Percentiles rank a stretch among this genome's conserved stretches.
Conservation (phyloP, 192 early-diverging fungal species). For the Entomortierella lignicola region DNA sequence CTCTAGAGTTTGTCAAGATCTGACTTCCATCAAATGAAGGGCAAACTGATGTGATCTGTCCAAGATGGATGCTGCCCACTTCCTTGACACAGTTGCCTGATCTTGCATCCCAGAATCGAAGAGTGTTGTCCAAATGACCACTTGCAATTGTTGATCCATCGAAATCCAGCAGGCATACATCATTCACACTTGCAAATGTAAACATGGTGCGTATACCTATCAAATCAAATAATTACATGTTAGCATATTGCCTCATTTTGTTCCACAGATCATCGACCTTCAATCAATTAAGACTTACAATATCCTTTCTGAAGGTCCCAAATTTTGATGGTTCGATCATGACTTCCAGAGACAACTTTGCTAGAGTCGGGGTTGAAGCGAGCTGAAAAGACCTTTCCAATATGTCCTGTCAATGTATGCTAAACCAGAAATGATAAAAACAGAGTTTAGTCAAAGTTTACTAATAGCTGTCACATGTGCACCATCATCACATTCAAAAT, state of each 20-base stretch:
- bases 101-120: constrained; percentile 92
- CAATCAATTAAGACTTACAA: constrained; percentile 64
- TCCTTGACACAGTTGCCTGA: constrained; percentile 86
- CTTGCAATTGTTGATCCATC: constrained; percentile 81
- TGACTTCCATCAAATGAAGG: constrained; percentile 78
- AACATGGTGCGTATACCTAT: constrained; percentile 88
- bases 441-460: not conserved
- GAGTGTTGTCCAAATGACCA: constrained; percentile 94
- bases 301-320: constrained; percentile 94
- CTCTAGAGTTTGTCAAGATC: constrained; percentile 92
- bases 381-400: constrained; percentile 91
- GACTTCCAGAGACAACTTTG: constrained; percentile 91
- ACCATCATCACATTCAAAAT: not conserved
- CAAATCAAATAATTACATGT: not conserved
- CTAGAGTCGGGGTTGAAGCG: constrained; percentile 84
- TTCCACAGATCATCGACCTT: no score
- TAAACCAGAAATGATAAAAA: constrained; percentile 32
- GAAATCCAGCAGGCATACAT: constrained; percentile 80
- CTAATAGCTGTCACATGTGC: not conserved
- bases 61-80: constrained; percentile 85
- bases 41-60: constrained; percentile 89
- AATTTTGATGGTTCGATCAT: constrained; percentile 95
- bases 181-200: constrained; percentile 94
- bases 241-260: not conserved
- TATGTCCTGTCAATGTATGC: constrained; percentile 95